Conservation (phyloP, 2,329 filamentous ascomycete species). For the Pleoardoris graminearum region DNA sequence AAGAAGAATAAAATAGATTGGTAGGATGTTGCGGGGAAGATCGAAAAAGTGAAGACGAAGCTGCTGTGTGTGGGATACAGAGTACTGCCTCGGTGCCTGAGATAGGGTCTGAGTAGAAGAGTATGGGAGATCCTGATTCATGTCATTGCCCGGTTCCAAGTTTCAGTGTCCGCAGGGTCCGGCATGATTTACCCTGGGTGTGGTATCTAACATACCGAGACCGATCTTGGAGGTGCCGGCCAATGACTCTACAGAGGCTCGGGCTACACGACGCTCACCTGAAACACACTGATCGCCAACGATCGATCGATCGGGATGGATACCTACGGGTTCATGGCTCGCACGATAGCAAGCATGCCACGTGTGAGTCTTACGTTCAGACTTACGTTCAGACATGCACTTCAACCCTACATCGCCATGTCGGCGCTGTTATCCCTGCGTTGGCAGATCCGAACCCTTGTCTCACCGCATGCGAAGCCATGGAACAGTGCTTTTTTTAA, state of each 20-base stretch:
- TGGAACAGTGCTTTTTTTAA: not conserved
- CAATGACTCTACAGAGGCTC: not conserved
- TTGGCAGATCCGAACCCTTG: not conserved
- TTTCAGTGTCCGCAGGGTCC: too few relatives aligned
- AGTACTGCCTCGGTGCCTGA: too few relatives aligned
- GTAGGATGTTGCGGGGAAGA: not conserved
- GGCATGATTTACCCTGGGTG: too few relatives aligned
- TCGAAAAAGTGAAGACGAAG: not conserved
- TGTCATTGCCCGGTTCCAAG: too few relatives aligned
- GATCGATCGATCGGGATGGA: not conserved
- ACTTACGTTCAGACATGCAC: not conserved
- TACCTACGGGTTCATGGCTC: not conserved
- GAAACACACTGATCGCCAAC: not conserved
- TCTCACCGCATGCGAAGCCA: not conserved
- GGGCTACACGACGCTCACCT: not conserved
- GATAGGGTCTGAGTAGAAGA: too few relatives aligned
- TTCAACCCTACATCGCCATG: not conserved
- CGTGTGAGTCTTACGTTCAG: not conserved
- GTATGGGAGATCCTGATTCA: too few relatives aligned
- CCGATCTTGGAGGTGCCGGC: too few relatives aligned
- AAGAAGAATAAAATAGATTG: too few relatives aligned
- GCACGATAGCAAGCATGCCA: not conserved
- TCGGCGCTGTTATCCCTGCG: not conserved
- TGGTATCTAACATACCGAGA: too few relatives aligned
- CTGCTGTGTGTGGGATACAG: not conserved